These are phyloP conservation scores for Gossypium gossypioides DNA, from an alignment of 441 rosid genomes.

Conservation along the genomic window DNA sequence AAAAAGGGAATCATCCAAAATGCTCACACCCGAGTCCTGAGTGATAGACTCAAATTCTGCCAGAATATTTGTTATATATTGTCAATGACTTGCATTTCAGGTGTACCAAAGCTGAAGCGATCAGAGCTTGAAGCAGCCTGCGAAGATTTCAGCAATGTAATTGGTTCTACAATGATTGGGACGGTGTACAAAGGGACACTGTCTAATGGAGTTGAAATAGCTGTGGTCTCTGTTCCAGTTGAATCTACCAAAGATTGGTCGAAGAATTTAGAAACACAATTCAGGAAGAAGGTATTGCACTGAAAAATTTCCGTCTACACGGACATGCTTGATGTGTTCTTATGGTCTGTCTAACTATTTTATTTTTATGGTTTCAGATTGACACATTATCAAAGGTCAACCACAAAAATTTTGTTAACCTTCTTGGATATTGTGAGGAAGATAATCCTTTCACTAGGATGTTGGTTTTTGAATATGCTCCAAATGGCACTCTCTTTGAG, in stretches of 20 bases:
- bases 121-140: constrained; percentile 61
- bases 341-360: constrained; percentile 8
- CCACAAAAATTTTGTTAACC: constrained; percentile 52
- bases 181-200: constrained; percentile 59
- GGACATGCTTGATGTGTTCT: background rate
- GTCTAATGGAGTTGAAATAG: constrained; percentile 57
- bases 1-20: no score
- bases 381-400: constrained; percentile 46
- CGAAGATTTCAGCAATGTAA: constrained; percentile 67
- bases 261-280: constrained; percentile 37
- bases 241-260: constrained; percentile 47
- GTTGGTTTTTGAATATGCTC: constrained; percentile 70
- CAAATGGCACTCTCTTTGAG: constrained; percentile 63
- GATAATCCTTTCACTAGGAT: constrained; percentile 58
- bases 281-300: constrained; percentile 43
- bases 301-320: background rate
- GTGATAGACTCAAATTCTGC: background rate
- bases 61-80: background rate
- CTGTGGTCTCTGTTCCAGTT: constrained; percentile 39
- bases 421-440: constrained; percentile 60
- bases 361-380: constrained; percentile 28
- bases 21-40: no score
- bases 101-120: constrained; percentile 53
- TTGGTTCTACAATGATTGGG: constrained; percentile 48
- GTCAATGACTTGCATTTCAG: constrained; percentile 26